Conservation (phyloP, 306 rosid species). For the Clitoria ternatea region DNA sequence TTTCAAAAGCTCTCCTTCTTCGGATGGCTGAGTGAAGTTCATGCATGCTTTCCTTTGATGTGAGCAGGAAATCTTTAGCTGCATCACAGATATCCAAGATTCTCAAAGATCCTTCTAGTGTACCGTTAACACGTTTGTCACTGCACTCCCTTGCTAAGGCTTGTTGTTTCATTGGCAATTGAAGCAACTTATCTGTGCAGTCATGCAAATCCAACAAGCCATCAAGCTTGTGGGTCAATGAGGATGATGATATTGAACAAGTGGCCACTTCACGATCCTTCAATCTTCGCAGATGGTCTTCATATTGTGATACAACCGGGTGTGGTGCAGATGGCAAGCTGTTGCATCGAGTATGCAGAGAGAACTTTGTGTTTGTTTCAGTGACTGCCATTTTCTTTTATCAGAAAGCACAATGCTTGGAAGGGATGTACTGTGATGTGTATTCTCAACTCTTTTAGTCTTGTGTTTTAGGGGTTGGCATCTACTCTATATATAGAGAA, state of each 20-base stretch:
- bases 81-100: slow-evolving; percentile 16
- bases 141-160: not conserved
- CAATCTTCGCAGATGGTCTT: slow-evolving; percentile 19
- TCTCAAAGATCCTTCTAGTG: slow-evolving; percentile 11
- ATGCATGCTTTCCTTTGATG: slow-evolving; percentile 1
- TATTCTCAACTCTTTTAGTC: not conserved
- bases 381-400: slow-evolving; percentile 17
- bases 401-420: not conserved
- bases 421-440: not conserved
- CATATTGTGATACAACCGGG: not conserved
- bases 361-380: not conserved
- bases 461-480: not conserved
- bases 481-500: slow-evolving; percentile 14
- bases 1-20: not conserved
- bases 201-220: slow-evolving; percentile 20
- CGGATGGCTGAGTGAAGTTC: slow-evolving; percentile 9
- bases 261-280: not conserved
- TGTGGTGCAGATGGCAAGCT: slow-evolving; percentile 28
- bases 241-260: slow-evolving; percentile 1
- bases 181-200: slow-evolving; percentile 13
- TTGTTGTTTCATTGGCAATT: slow-evolving; percentile 12
- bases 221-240: slow-evolving; percentile 7
- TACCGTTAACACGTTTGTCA: not conserved
- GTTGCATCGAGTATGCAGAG: slow-evolving; percentile 20
- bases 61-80: not conserved